These are phyloP conservation scores for Dryadomyces sulphureus DNA, from an alignment of 2,329 filamentous ascomycete species.

Conservation along the genomic window DNA sequence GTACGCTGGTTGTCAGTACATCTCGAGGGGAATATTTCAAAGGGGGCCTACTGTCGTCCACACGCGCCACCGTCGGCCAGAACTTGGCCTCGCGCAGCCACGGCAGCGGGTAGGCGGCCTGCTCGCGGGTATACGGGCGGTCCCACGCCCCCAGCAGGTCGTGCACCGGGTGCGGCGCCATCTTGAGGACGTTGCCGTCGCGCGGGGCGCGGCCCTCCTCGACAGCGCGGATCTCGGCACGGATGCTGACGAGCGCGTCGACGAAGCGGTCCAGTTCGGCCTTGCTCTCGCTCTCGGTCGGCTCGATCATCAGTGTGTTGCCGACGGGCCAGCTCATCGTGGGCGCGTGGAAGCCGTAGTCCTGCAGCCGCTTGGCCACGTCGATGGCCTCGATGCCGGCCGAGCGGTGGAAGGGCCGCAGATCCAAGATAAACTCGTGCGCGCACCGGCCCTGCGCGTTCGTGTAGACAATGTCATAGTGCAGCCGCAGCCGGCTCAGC, in stretches of 20 bases:
- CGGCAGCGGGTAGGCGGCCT: constrained; percentile 73
- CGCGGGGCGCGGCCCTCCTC: constrained; percentile 65
- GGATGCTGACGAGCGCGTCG: constrained; percentile 75
- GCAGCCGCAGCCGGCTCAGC: constrained; percentile 66
- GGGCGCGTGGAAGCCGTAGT: constrained; percentile 93
- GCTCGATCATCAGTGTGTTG: constrained; percentile 96
- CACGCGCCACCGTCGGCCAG: constrained; percentile 75
- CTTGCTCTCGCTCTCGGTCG: constrained; percentile 85
- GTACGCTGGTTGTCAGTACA: constrained; percentile 43
- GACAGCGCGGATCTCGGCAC: constrained; percentile 68
- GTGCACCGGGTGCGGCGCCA: constrained; percentile 70
- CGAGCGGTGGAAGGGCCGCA: constrained; percentile 68
- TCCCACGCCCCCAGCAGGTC: constrained; percentile 68
- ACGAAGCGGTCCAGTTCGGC: constrained; percentile 89
- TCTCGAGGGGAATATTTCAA: not conserved
- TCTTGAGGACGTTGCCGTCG: constrained; percentile 74
- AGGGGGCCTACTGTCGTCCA: constrained; percentile 64
- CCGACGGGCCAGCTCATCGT: constrained; percentile 96
- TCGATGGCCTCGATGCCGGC: constrained; percentile 84
- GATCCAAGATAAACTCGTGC: constrained; percentile 93
- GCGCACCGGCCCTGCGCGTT: constrained; percentile 79
- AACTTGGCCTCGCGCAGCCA: constrained; percentile 93
- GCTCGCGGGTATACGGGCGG: constrained; percentile 64
- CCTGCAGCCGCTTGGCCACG: constrained; percentile 89
- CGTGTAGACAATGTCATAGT: constrained; percentile 89